These are phyloP conservation scores for Fusarium miscanthi DNA, from an alignment of 2,329 filamentous ascomycete species.

Conservation along the genomic window DNA sequence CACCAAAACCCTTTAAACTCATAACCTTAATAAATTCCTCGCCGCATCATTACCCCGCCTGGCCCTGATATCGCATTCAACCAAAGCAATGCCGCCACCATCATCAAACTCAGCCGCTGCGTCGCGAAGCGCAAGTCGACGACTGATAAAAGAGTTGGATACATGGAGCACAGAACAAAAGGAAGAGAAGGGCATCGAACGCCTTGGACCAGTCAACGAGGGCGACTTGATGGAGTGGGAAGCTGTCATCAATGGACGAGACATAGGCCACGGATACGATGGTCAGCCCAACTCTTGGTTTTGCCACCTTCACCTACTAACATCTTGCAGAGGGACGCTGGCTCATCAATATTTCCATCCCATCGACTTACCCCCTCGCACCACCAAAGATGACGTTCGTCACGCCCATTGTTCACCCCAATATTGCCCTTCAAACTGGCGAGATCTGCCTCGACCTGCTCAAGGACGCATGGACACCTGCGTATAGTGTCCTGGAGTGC, in stretches of 20 bases:
- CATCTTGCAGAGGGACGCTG: constrained; percentile 73
- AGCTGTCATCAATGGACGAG: constrained; percentile 69
- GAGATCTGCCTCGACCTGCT: constrained; percentile 96
- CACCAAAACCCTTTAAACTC: neutral
- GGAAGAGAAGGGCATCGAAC: constrained; percentile 66
- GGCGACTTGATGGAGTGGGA: constrained; percentile 69
- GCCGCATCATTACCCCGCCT: neutral
- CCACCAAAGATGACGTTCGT: constrained; percentile 83
- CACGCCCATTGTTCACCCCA: constrained; percentile 89
- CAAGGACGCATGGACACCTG: constrained; percentile 81
- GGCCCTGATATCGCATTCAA: constrained; percentile 12
- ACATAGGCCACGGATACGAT: constrained; percentile 66
- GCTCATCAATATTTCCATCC: constrained; percentile 82
- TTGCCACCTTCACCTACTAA: neutral
- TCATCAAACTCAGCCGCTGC: constrained; percentile 38
- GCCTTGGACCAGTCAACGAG: constrained; percentile 65
- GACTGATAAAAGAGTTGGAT: constrained; percentile 69
- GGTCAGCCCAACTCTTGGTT: constrained; percentile 49
- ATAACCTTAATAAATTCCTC: neutral
- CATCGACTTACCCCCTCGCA: constrained; percentile 79
- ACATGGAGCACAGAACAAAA: constrained; percentile 62
- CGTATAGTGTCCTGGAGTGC: constrained; percentile 82
- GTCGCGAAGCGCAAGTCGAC: constrained; percentile 62
- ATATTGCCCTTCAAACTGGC: constrained; percentile 76
- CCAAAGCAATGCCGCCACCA: constrained; percentile 27